Percentiles rank a stretch among this genome's conserved stretches.
Evolutionary conservation across 2,329 filamentous ascomycete species (phyloP).

Genomic region (Chaetomiaceae sp.): DNA sequence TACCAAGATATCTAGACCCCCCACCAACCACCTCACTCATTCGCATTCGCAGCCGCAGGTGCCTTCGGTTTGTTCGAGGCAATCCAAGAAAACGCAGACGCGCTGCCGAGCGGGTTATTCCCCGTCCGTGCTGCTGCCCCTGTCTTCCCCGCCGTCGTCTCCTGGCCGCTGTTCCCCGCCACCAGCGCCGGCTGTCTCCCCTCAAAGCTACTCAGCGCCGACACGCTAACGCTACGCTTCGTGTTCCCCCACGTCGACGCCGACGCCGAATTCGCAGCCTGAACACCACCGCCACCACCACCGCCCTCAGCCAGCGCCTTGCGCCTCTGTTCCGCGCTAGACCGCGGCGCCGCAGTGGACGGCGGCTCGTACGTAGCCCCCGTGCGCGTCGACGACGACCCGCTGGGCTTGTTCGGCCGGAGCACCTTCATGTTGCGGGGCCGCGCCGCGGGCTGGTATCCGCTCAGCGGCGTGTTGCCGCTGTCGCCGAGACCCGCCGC

Average conservation of each 20-base stretch:
- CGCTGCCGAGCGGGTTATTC: conserved; percentile 83
- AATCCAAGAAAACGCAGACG: conserved; percentile 91
- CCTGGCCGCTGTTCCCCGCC: conserved; percentile 3
- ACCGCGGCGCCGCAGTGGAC: conserved; percentile 39
- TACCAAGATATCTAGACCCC: not conserved
- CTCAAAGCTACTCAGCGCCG: conserved; percentile 28
- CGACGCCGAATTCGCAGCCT: too few relatives aligned
- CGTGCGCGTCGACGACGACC: conserved; percentile 47
- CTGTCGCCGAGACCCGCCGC: conserved; percentile 45
- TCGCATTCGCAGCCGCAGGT: conserved; percentile 34
- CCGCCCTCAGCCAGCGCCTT: conserved; percentile 28
- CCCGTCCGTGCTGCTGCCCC: conserved; percentile 46
- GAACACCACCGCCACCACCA: too few relatives aligned
- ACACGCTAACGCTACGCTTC: conserved; percentile 42
- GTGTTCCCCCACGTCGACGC: conserved; percentile 28
- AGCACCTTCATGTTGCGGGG: conserved; percentile 83
- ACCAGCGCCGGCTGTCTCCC: not conserved
- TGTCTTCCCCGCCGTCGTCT: conserved; percentile 33
- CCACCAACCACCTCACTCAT: conserved; percentile 21
- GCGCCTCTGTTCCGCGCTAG: conserved; percentile 43
- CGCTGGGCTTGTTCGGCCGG: conserved; percentile 64
- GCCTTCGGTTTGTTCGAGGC: conserved; percentile 50
- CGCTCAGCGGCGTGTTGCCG: conserved; percentile 52
- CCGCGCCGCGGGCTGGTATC: conserved; percentile 64
- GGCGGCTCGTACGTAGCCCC: conserved; percentile 50